A percentile compares a stretch with the other conserved stretches of the same genome.
Evolutionary conservation across 2,329 filamentous ascomycete genomes (phyloP).

Genomic region (Fusarium bulbicola): DNA sequence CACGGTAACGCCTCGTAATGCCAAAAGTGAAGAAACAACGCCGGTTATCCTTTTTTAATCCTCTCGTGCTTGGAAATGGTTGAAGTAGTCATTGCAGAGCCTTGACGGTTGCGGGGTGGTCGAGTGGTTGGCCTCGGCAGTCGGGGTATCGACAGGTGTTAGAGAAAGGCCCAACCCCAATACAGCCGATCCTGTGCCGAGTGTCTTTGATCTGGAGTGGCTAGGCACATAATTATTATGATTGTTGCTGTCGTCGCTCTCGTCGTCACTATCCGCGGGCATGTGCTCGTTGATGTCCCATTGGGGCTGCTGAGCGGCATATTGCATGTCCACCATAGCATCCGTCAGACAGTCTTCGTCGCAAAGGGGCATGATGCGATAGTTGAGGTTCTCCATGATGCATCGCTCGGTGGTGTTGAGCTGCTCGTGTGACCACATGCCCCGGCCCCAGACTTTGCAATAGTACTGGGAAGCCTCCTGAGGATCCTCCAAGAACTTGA

Average conservation of each 20-base stretch:
- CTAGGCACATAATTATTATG: conserved; percentile 41
- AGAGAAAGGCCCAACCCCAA: conserved; percentile 40
- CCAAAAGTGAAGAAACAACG: conserved; percentile 31
- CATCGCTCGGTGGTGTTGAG: conserved; percentile 71
- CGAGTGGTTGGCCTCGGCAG: conserved; percentile 15
- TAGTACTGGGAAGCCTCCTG: conserved; percentile 64
- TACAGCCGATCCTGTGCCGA: conserved; percentile 35
- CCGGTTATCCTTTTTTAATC: conserved; percentile 26
- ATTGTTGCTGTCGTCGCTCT: conserved; percentile 37
- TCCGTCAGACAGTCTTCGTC: conserved; percentile 65
- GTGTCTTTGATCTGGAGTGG: conserved; percentile 50
- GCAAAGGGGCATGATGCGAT: conserved; percentile 69
- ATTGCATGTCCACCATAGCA: conserved; percentile 71
- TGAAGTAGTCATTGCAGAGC: conserved; percentile 38
- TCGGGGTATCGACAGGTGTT: conserved; percentile 41
- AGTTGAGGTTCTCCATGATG: conserved; percentile 71
- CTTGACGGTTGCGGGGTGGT: conserved; percentile 34
- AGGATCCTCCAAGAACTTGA: conserved; percentile 71
- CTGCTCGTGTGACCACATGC: conserved; percentile 68
- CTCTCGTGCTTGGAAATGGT: conserved; percentile 34
- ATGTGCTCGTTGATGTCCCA: conserved; percentile 42
- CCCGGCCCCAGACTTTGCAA: conserved; percentile 61
- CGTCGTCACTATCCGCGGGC: conserved; percentile 44
- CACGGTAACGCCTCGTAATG: conserved; percentile 34
- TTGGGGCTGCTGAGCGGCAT: conserved; percentile 55